These are phyloP conservation scores for Vachellia pachyceras DNA, from an alignment of 306 rosid species.

Conservation along the genomic window DNA sequence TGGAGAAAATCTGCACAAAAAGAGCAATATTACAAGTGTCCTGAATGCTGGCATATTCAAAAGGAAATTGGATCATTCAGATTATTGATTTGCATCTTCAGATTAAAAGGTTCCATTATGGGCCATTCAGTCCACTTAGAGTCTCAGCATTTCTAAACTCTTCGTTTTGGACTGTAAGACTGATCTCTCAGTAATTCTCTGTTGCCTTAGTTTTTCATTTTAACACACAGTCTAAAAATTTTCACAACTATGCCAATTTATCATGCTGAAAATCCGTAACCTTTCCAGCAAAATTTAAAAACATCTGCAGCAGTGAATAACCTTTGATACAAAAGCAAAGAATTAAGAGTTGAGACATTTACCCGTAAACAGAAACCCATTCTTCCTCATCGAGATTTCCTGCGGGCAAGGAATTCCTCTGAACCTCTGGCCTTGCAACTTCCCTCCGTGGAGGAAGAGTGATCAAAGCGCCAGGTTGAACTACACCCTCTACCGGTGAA, in stretches of 20 bases:
- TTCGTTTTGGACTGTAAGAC: background rate
- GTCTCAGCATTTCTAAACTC: background rate
- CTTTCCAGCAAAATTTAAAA: background rate
- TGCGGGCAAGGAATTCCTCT: slow-evolving; percentile 73
- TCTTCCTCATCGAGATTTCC: slow-evolving; percentile 90
- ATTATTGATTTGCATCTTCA: slow-evolving; percentile 7
- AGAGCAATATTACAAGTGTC: slow-evolving; percentile 17
- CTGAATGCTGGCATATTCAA: background rate
- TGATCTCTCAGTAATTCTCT: background rate
- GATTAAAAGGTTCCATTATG: background rate
- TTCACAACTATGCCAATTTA: background rate
- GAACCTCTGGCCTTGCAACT: slow-evolving; percentile 95
- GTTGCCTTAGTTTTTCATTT: background rate
- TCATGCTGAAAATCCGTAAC: background rate
- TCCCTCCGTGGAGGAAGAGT: slow-evolving; percentile 94
- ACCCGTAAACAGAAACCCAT: slow-evolving; percentile 99
- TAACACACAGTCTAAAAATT: background rate
- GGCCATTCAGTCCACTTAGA: background rate
- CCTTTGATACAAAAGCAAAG: slow-evolving; percentile 11
- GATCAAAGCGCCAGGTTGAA: slow-evolving; percentile 82
- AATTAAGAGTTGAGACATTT: slow-evolving; percentile 45
- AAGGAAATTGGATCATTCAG: background rate
- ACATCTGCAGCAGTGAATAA: slow-evolving; percentile 14
- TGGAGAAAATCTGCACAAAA: slow-evolving; percentile 80
- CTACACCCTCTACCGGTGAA: slow-evolving; percentile 77